Evolutionary conservation across 2,329 filamentous ascomycete species (phyloP), one percentile per base, ranked within the genome.

Genomic region (Colletotrichum sp.): DNA sequence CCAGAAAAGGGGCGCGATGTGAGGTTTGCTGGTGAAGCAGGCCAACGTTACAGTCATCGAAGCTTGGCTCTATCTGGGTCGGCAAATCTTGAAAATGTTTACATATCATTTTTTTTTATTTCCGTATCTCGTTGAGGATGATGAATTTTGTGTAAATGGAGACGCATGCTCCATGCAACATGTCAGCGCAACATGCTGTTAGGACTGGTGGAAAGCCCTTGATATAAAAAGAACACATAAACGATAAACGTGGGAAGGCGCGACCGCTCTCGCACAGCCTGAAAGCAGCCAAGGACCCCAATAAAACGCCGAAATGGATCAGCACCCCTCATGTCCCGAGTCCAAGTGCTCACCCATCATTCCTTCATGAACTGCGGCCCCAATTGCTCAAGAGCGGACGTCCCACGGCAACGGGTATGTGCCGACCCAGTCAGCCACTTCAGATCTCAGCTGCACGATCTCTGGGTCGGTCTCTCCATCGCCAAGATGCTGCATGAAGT

Each of bases 341-440:
- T 60, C 38, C 24, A 30, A 28, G 28, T 70, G 43, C 65, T 56
- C 18, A 30, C n/a, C 43, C 66, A 24, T 68, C 30, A 48, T 34
- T 34, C 58, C 24, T 60, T 60, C 34, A 64, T n/a, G 18, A 36
- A 26, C 21, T 65, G 10, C 28, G 24, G 30, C 16, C 12, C 26
- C 13, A 24, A 21, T 43, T 12, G 10, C 30, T 65, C 26, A 75
- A 32, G 70, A 36, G 85, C 82, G 73, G 21, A 56, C 55, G 67
- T 91, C 88, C 93, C 93, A 95, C 13, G 94, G 94, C 78, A 95
- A 84, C 5, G 92, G 90, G 81, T 95, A 95, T 2, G 93, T 94
- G 67, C 93, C 91, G 13, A 94, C 93, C 94, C 94, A 96, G 80
- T 94, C 92, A 79, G 92, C 91, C n/a, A 96, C 93, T 85, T 95